Base-by-base conservation (phyloP, 2,329 filamentous ascomycete species). In the Verticillium dahliae region DNA sequence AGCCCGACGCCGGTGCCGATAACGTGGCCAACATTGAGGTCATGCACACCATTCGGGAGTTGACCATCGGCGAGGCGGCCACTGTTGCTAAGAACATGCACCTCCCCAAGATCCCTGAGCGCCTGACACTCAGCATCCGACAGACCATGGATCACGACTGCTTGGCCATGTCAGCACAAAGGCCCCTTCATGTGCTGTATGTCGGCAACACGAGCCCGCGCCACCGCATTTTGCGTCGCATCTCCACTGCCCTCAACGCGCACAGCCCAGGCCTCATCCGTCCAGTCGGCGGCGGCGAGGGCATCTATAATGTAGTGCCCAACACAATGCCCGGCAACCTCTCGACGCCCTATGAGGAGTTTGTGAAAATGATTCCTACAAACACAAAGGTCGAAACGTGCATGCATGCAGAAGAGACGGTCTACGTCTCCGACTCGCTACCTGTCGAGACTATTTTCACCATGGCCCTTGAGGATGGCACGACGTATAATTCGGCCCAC, bases 321-420 rank as follows among this genome's bases (percentile, higher is more conserved):
- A 76, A 82, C 60, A 78, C 79, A 3, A 76, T 77, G 1, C 82
- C 82, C 67, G 80, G 80, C 11, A 77, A 76, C 13, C 69, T 73
- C 55, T 72, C 73, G 54, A 74, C 76, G 14, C 79, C 80, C 1
- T 80, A 83, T 62, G 78, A 82, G 22, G 79, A 82, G 67, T 76
- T 83, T 57, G 80, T 82, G 73, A 78, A 81, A 60, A 80, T 79
- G 7, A 81, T 62, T 6, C 45, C 45, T n/a, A 27, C 45, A 18
- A 79, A 82, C 62, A 81, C 83, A 71, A 78, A 79, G 64, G 78
- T 82, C 5, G 79, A 83, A 60, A 75, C 78, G 34, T 83, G 81
- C 65, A 73, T 72, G 13, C 70, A 69, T 7, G 80, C 79, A n/a
- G 67, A 71, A 37, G 73, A 71, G 38, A 69, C 70, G 6, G 67